These are phyloP conservation scores for Shiraia sp. DNA, from an alignment of 2,329 filamentous ascomycete genomes.

Conservation along the genomic window DNA sequence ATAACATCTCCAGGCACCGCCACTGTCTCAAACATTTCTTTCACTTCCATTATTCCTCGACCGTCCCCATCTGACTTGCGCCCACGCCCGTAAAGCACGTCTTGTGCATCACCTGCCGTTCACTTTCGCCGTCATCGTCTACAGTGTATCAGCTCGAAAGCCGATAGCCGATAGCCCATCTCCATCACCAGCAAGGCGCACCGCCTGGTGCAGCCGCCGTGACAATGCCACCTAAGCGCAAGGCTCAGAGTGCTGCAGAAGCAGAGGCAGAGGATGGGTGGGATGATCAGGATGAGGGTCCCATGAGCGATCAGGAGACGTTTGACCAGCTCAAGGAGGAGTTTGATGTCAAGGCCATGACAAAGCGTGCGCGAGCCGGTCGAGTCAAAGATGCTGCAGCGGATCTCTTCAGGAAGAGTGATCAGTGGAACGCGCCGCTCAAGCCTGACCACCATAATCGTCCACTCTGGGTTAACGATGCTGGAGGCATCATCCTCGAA, in stretches of 20 bases:
- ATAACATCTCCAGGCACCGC: too few species aligned
- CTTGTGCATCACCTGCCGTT: neutral
- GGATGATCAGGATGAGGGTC: constrained; percentile 54
- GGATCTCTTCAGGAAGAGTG: constrained; percentile 62
- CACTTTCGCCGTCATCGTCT: neutral
- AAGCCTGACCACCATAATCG: constrained; percentile 89
- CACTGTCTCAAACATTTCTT: constrained; percentile 2
- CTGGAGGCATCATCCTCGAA: constrained; percentile 86
- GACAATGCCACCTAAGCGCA: constrained; percentile 52
- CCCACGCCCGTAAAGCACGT: neutral
- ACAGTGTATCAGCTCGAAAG: neutral
- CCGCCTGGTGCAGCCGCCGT: constrained; percentile 8
- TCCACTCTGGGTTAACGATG: constrained; percentile 90
- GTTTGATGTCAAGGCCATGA: constrained; percentile 42
- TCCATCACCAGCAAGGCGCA: constrained; percentile 18
- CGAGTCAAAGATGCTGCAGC: constrained; percentile 56
- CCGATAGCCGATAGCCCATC: constrained; percentile 1
- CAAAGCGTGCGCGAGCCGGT: constrained; percentile 29
- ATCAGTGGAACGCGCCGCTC: constrained; percentile 80
- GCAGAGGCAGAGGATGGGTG: constrained; percentile 58
- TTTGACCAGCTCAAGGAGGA: constrained; percentile 50
- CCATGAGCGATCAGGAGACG: constrained; percentile 53
- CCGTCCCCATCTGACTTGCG: neutral
- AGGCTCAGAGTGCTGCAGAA: constrained; percentile 43
- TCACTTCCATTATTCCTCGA: constrained; percentile 2